phyloP scores from a whole-genome alignment of 2,329 filamentous ascomycete species.

The Ophiosphaerella herpotricha region DNA sequence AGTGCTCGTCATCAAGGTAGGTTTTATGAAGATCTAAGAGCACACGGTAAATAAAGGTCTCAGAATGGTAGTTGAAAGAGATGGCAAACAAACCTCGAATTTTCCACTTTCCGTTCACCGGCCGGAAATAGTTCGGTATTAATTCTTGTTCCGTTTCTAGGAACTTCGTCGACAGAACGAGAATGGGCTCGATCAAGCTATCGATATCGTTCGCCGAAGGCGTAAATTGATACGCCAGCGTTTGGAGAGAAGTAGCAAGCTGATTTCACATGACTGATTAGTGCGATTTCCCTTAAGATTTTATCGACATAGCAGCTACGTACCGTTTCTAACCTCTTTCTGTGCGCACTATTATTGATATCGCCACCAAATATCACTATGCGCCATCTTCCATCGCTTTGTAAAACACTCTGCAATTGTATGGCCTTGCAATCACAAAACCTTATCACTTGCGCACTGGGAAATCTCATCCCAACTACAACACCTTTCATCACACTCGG shows the following conservation, averaged over 20 bases:
- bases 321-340: slow-evolving; percentile 47
- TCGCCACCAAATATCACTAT: slow-evolving; percentile 57
- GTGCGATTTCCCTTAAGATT: not conserved
- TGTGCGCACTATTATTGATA: slow-evolving; percentile 35
- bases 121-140: slow-evolving; percentile 62
- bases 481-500: slow-evolving; percentile 46
- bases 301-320: slow-evolving; percentile 6
- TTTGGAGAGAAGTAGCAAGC: slow-evolving; percentile 25
- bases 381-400: slow-evolving; percentile 58
- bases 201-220: slow-evolving; percentile 53
- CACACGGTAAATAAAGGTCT: not conserved
- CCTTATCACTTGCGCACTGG: slow-evolving; percentile 62
- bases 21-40: slow-evolving; percentile 61
- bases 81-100: slow-evolving; percentile 53
- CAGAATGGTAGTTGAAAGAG: not conserved
- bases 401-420: slow-evolving; percentile 56
- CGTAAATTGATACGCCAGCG: slow-evolving; percentile 51
- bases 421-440: slow-evolving; percentile 64
- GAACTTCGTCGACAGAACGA: slow-evolving; percentile 59
- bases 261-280: slow-evolving; percentile 2
- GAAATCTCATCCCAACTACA: slow-evolving; percentile 55
- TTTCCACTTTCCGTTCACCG: slow-evolving; percentile 59
- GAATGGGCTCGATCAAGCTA: slow-evolving; percentile 61
- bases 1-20: slow-evolving; percentile 63
- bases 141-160: slow-evolving; percentile 55